Percentiles rank a stretch among this genome's conserved stretches.
Conservation (phyloP, 2,329 filamentous ascomycete species). For the Bipolaris cookei region DNA sequence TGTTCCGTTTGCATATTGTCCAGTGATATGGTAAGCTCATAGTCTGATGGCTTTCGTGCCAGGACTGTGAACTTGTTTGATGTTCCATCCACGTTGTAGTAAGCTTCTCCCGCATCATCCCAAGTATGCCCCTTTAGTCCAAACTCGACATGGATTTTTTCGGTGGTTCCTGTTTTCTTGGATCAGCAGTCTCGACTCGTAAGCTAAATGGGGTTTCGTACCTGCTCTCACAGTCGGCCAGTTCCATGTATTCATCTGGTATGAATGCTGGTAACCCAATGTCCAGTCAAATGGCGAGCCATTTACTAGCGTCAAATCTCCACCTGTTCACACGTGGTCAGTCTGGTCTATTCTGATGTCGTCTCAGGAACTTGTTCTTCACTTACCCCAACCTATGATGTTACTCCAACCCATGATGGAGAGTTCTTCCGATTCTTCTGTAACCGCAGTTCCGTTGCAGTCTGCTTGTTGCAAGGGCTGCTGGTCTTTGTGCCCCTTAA, state of each 20-base stretch:
- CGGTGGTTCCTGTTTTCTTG: constrained; percentile 30
- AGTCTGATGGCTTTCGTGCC: constrained; percentile 40
- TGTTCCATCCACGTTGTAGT: constrained; percentile 41
- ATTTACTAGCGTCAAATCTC: constrained; percentile 50
- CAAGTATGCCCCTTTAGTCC: constrained; percentile 34
- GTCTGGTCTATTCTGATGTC: background rate
- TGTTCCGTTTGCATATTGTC: constrained; percentile 42
- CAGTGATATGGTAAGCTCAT: constrained; percentile 41
- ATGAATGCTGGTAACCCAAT: constrained; percentile 37
- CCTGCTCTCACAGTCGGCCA: constrained; percentile 44
- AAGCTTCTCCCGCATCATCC: constrained; percentile 47
- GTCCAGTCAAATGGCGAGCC: constrained; percentile 51
- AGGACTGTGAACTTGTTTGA: constrained; percentile 41
- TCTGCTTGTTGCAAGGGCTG: constrained; percentile 1
- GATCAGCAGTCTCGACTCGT: background rate
- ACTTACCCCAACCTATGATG: constrained; percentile 39
- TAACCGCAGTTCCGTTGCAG: background rate
- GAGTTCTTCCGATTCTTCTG: constrained; percentile 2
- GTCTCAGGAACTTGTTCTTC: background rate
- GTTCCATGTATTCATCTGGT: constrained; percentile 50
- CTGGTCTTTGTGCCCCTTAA: constrained; percentile 3
- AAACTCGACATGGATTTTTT: constrained; percentile 43
- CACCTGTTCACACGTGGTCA: constrained; percentile 27
- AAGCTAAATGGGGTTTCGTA: background rate
- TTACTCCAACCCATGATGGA: constrained; percentile 39